Evolutionary conservation across 257 asterid genomes (phyloP).

Genomic region (Scutellaria baicalensis): DNA sequence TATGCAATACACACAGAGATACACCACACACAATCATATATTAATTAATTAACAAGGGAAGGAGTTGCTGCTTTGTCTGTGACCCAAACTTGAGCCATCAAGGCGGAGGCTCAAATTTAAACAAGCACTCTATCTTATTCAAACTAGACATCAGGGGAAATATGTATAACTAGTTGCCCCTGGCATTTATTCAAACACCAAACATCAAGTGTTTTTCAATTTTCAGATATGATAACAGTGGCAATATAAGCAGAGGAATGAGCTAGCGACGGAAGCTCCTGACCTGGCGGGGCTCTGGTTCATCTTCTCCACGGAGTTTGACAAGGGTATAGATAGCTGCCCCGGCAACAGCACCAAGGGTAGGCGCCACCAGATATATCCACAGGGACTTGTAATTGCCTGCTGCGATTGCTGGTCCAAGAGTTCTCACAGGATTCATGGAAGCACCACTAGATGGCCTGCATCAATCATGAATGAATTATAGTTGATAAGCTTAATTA

Average conservation of each 20-base stretch:
- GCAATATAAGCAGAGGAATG: background rate
- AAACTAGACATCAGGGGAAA: slow-evolving; percentile 23
- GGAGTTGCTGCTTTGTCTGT: background rate
- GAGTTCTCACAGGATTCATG: slow-evolving; percentile 84
- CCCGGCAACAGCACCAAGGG: slow-evolving; percentile 80
- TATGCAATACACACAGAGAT: background rate
- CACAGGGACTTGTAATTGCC: slow-evolving; percentile 77
- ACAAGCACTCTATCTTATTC: slow-evolving; percentile 13
- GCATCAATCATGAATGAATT: background rate
- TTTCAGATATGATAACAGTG: background rate
- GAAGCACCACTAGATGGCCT: slow-evolving; percentile 89
- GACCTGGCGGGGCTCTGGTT: slow-evolving; percentile 36
- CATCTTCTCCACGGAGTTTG: slow-evolving; percentile 43
- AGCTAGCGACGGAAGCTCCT: slow-evolving; percentile 55
- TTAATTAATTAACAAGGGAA: background rate
- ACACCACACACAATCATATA: background rate
- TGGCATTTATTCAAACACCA: slow-evolving; percentile 29
- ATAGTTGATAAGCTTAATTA: background rate
- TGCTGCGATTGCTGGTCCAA: slow-evolving; percentile 91
- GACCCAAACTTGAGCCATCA: background rate
- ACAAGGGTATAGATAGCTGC: slow-evolving; percentile 52
- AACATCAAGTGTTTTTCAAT: background rate
- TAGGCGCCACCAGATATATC: slow-evolving; percentile 77
- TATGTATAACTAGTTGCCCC: slow-evolving; percentile 2
- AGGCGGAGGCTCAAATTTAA: no score